A percentile compares a stretch with the other conserved stretches of the same genome.
Evolutionary conservation across 805 yeast species (phyloP).

Genomic region (Ogataea sp.): DNA sequence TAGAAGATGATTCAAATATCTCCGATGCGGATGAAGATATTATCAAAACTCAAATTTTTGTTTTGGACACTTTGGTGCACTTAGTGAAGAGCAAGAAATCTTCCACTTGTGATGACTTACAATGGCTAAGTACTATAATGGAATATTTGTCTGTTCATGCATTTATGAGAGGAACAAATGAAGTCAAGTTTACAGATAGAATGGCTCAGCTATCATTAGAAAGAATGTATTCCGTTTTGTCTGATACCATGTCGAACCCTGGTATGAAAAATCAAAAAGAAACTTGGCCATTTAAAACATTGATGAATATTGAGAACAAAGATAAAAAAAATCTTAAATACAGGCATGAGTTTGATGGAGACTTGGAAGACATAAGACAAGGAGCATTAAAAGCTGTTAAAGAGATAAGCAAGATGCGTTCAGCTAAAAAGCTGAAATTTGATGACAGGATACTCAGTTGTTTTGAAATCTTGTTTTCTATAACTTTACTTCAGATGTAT

Average conservation of each 20-base stretch:
- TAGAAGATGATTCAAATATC: slow-evolving; percentile 4
- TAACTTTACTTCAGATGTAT: slow-evolving; percentile 70
- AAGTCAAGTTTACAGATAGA: slow-evolving; percentile 16
- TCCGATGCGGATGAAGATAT: slow-evolving; percentile 8
- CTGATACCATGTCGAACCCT: slow-evolving; percentile 22
- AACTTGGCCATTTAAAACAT: slow-evolving; percentile 4
- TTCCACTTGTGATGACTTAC: slow-evolving; percentile 3
- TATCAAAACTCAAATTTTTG: slow-evolving; percentile 13
- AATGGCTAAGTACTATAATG: neutral
- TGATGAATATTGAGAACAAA: slow-evolving; percentile 7
- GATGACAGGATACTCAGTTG: slow-evolving; percentile 28
- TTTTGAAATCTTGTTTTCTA: slow-evolving; percentile 70
- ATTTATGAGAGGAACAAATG: slow-evolving; percentile 11
- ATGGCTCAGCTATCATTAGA: slow-evolving; percentile 43
- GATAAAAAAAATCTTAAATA: slow-evolving; percentile 10
- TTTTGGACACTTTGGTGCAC: slow-evolving; percentile 21
- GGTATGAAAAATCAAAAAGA: slow-evolving; percentile 15
- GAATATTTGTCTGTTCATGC: slow-evolving; percentile 19
- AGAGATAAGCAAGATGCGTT: slow-evolving; percentile 7
- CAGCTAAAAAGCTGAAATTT: neutral
- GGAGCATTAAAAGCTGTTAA: slow-evolving; percentile 35
- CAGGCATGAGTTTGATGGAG: slow-evolving; percentile 46
- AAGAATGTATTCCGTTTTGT: slow-evolving; percentile 59
- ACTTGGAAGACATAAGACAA: slow-evolving; percentile 37
- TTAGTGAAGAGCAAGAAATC: slow-evolving; percentile 20